Evolutionary conservation across 2,329 filamentous ascomycete species (phyloP).

Genomic region (Ophiocordyceps camponoti-leonardi): DNA sequence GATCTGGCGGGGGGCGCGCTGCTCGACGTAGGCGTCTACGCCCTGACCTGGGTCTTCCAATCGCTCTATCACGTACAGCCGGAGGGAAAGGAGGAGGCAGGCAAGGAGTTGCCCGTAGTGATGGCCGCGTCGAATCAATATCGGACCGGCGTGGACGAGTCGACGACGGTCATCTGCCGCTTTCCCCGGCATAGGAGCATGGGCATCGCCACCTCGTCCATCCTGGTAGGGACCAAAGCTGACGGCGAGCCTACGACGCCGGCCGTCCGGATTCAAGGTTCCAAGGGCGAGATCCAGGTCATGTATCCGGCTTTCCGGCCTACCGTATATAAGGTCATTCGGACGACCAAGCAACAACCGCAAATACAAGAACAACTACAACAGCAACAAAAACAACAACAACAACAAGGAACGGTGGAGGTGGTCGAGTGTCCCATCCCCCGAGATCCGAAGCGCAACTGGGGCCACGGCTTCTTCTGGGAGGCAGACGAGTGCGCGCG

Average conservation of each 20-base stretch:
- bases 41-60: constrained; percentile 82
- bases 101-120: constrained; percentile 51
- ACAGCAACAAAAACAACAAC: neutral
- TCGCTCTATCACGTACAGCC: constrained; percentile 68
- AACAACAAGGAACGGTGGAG: constrained; percentile 24
- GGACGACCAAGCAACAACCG: constrained; percentile 20
- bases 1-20: constrained; percentile 70
- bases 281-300: constrained; percentile 69
- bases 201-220: constrained; percentile 51
- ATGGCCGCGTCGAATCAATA: constrained; percentile 56
- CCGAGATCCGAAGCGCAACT: constrained; percentile 25
- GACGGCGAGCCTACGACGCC: constrained; percentile 44
- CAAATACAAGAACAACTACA: too few relatives aligned
- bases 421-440: constrained; percentile 36
- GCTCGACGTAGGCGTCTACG: constrained; percentile 77
- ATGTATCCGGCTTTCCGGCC: constrained; percentile 56
- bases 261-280: constrained; percentile 64
- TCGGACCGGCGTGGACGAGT: constrained; percentile 58
- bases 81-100: constrained; percentile 25
- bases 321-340: constrained; percentile 45
- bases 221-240: constrained; percentile 45
- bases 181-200: constrained; percentile 56
- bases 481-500: constrained; percentile 66
- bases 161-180: constrained; percentile 58
- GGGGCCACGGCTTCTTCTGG: constrained; percentile 78